phyloP scores from a whole-genome alignment of 805 yeast genomes.

The Candida ficus region DNA sequence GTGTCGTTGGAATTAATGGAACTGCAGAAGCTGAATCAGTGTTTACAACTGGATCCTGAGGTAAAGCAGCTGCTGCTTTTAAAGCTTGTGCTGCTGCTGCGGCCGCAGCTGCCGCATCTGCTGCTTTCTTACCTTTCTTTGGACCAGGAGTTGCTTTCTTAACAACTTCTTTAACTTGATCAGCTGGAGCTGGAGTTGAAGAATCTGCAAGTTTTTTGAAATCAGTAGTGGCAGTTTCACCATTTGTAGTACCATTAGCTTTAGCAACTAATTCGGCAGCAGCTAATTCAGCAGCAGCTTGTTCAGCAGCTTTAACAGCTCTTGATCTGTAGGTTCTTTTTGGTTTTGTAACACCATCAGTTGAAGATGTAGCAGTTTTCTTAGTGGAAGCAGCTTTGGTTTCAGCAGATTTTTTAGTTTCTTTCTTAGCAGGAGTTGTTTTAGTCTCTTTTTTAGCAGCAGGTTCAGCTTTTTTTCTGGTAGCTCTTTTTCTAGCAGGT shows the following conservation, averaged over 20 bases:
- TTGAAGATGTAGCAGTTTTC: neutral
- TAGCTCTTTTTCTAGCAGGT: neutral
- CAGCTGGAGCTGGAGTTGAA: neutral
- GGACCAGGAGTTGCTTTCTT: neutral
- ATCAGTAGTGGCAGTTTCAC: neutral
- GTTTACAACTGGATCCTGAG: no score
- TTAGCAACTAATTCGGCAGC: neutral
- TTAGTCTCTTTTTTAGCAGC: neutral
- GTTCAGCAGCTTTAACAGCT: slow-evolving; percentile 6
- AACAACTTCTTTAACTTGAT: neutral
- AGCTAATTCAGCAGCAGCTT: slow-evolving; percentile 9
- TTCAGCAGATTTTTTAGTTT: neutral
- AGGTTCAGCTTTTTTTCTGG: neutral
- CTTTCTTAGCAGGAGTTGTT: neutral
- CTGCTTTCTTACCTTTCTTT: no score
- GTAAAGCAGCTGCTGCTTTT: neutral
- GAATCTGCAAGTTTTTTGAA: neutral
- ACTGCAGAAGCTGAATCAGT: neutral
- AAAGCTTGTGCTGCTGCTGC: neutral
- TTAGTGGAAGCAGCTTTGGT: neutral
- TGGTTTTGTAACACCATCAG: slow-evolving; percentile 6
- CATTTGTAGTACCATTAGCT: neutral
- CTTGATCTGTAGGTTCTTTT: slow-evolving; percentile 4
- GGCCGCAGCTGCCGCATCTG: neutral
- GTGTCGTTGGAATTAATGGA: neutral